Base-by-base conservation (phyloP, 345 rosid genomes). In the Brassica rapa region DNA sequence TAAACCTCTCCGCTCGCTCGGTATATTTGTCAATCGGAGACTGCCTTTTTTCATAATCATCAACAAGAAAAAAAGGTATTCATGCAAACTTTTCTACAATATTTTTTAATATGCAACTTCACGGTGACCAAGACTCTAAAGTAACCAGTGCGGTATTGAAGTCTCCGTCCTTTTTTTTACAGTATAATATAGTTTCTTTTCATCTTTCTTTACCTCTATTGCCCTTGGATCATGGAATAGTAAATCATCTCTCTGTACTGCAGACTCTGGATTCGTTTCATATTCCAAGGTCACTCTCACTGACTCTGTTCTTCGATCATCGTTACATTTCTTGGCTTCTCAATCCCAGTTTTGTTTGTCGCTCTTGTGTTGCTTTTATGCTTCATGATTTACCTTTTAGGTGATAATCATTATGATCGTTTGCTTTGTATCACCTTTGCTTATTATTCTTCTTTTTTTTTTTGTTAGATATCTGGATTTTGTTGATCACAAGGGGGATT, bases 241-340 rank as follows among this genome's bases (percentile, higher is more conserved):
- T 46, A 33, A 15, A 43, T 70, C 9, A 1, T 62, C 63, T 8
- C 53, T 60, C 43, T 62, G 11, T 32, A 37, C 79, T 78, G 25
- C 88, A 90, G 3, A 72, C 81, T 62, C 88, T 80, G 62, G 73
- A 82, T 71, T 73, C 75, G 46, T 66, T 80, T 8, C 85, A 5
- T 9, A 27, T 35, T 65, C 51, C 94, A 32, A 76, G 73, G 79
- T 59, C 51, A 76, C 62, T 29, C 62, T 29, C 68, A 75, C 66
- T 66, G 41, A 35, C 15, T 57, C 59, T 75, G 1, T 57, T 41
- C 35, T 76, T 43, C 10, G 67, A 76, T 76, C 68, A 41, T 75
- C 46, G 8, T 53, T 59, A 39, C 56, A 71, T 60, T 55, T 66
- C 25, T 21, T 64, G 70, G 16, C 14, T 60, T 60, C 19, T 59